Base-by-base conservation (phyloP, 2,329 filamentous ascomycete species). In the Raffaelea ambrosiae region DNA sequence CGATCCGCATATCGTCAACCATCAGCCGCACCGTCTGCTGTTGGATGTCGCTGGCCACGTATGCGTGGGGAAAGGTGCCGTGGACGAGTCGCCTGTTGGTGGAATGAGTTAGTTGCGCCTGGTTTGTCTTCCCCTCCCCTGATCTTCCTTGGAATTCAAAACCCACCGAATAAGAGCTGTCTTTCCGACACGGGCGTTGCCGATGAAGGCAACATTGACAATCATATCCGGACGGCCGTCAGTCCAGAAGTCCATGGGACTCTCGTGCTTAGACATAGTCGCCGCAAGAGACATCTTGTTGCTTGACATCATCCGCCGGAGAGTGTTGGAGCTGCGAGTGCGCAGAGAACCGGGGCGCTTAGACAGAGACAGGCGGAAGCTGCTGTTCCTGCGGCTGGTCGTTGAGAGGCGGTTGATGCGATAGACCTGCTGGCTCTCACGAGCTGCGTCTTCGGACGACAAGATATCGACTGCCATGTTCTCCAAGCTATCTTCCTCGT, bases 161-260 rank as follows among this genome's bases (percentile, higher is more conserved):
- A 43, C 53, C 2, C 46, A 54, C 53, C 48, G 48, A 43, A 56
- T 51, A 22, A 56, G 40, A 5, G 53, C 51, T n/a, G 50, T 49
- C 48, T 56, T 56, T 19, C 54, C 54, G 16, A 56, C 54, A 1
- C 40, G 42, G 1, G 47, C 54, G n/a, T 55, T 53, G 16, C 54
- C 54, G 33, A 55, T 44, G 11, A 56, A 50, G 9, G 50, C 53
- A 11, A 56, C 47, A 36, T 55, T 54, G 47, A 55, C 49, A 45
- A 52, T 49, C 50, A 55, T 51, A 20, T 55, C 53, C 3, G 53
- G 49, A 16, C 51, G 40, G 3, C 49, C 53, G 2, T 50, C 51
- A 0, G 44, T 31, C 53, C 53, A 51, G 21, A 23, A 40, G 3
- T 41, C 50, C 13, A 44, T 18, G 9, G 36, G 11, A 29, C 19